phyloP scores from a whole-genome alignment of 2,329 filamentous ascomycete species.

The Trichoderma polysporum region DNA sequence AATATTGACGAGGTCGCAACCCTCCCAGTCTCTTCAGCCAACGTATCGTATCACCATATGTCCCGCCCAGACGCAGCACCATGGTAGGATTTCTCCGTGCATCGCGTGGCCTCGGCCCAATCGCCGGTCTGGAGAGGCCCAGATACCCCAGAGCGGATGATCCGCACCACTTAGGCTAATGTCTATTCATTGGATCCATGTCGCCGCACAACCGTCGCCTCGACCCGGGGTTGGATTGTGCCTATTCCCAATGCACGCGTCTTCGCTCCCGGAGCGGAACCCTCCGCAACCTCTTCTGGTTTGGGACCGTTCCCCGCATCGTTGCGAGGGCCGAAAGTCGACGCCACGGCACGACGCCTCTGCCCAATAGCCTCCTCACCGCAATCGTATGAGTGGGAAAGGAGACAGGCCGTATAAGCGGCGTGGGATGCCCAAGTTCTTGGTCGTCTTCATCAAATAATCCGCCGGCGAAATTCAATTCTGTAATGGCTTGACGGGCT shows the following conservation, averaged over 20 bases:
- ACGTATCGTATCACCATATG: background rate
- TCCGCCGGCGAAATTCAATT: slow-evolving; percentile 15
- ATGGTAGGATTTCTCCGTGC: slow-evolving; percentile 17
- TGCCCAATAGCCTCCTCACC: slow-evolving; percentile 7
- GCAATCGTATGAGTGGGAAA: background rate
- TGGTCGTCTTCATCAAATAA: background rate
- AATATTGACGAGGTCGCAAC: background rate
- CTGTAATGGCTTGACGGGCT: slow-evolving; percentile 2
- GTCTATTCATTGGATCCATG: slow-evolving; percentile 14
- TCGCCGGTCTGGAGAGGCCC: background rate
- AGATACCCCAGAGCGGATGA: slow-evolving; percentile 15
- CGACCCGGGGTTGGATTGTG: background rate
- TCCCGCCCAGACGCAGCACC: background rate
- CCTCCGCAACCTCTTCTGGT: slow-evolving; percentile 7
- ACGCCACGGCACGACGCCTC: slow-evolving; percentile 1
- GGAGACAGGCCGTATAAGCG: slow-evolving; percentile 5
- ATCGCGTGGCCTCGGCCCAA: slow-evolving; percentile 16
- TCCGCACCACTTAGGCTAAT: slow-evolving; percentile 19
- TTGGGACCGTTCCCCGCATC: slow-evolving; percentile 7
- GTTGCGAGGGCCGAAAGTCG: slow-evolving; percentile 3
- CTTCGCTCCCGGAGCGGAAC: background rate
- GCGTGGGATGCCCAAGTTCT: background rate
- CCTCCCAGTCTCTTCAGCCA: background rate
- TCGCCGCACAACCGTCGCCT: background rate
- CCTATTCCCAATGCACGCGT: background rate